Base-by-base conservation (phyloP, 163 green algal species). In the Chlorella variabilis region DNA sequence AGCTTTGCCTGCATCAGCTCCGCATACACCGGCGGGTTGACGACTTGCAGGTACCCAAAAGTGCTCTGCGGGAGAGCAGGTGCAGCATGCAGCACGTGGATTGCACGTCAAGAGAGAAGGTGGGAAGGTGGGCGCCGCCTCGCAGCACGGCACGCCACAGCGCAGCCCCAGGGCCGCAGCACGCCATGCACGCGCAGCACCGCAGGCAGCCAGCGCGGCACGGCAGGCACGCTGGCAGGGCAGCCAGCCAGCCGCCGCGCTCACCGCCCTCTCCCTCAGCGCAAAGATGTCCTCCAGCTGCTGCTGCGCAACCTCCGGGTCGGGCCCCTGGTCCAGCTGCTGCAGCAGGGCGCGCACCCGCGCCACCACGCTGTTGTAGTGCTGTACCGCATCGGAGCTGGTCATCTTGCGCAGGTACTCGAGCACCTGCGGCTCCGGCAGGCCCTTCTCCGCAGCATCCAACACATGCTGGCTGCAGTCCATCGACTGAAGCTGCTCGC, bases 31-130 rank as follows among this genome's bases (percentile, higher is more conserved):
- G 42, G 33, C 8, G 71, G 71, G 36, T 58, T 69, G 25, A 79
- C 71, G 3, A 79, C 71, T n/a, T 79, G 71, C 54, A 79, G 71
- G 71, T 79, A 79, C 34, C 71, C 71, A 69, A 79, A 79, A 17
- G 54, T 69, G 71, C 71, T 68, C 71, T 79, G 71, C 49, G 34
- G 39, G 2, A 36, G 23, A 15, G 59, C n/a, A 67, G 59, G 27
- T n/a, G 59, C 59, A 38, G 59, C n/a, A 63, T 29, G 45, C 11
- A 54, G 15, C 11, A 54, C 15, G 45, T n/a, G 45, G 45, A 15
- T 15, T 23, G 45, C 45, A 54, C 45, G 45, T 11, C 23, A n/a
- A 62, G n/a, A n/a, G n/a, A n/a, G n/a, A n/a, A n/a, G n/a, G n/a
- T n/a, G n/a, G n/a, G n/a, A n/a, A n/a, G n/a, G n/a, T n/a, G n/a